Evolutionary conservation across 148 eudicot genomes (phyloP), one percentile per base, ranked within the genome.

Genomic region (Cornus controversa): DNA sequence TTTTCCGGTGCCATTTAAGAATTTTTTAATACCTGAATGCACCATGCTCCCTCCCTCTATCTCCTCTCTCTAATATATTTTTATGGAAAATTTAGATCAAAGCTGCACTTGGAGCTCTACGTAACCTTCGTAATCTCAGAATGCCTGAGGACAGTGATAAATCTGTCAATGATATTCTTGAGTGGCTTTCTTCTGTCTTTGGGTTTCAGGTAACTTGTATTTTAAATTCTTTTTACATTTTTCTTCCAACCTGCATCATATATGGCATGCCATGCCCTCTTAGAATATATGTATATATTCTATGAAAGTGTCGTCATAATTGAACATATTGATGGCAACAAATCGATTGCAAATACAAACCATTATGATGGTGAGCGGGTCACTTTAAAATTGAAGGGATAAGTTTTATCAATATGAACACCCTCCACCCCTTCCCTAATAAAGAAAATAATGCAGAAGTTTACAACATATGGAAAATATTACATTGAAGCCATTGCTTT

Each of bases 101-200:
- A 87, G 98, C 89, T 66, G 98, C 99, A 72, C 87, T 93, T 73
- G 85, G 75, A 67, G 94, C 98, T 80, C 80, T 96, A 75, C 90
- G 86, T 53, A 86, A 86, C 87, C 95, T 93, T 87, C 98, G 93
- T 22, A 76, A 80, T 79, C 92, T 89, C 72, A 84, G 82, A 80
- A 81, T 86, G 87, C 90, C 90, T 0, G 91, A 87, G 71, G 87
- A 82, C 79, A 85, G 86, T 82, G 87, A 88, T 80, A 90, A 85
- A 79, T 77, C 93, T 67, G 80, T 83, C 72, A 81, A 76, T 80
- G 99, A 96, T 82, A 89, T 96, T 73, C 93, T 93, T 65, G 97
- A 89, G 75, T 96, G 99, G 99, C 88, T 96, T 81, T 86, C 94
- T 81, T 87, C 89, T 57, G 69, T 86, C 73, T 93, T 90, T 84